Percentiles rank a stretch among this genome's conserved stretches.
Conservation (phyloP, 73 alveolate species). For the Tetrahymena thermophila region DNA sequence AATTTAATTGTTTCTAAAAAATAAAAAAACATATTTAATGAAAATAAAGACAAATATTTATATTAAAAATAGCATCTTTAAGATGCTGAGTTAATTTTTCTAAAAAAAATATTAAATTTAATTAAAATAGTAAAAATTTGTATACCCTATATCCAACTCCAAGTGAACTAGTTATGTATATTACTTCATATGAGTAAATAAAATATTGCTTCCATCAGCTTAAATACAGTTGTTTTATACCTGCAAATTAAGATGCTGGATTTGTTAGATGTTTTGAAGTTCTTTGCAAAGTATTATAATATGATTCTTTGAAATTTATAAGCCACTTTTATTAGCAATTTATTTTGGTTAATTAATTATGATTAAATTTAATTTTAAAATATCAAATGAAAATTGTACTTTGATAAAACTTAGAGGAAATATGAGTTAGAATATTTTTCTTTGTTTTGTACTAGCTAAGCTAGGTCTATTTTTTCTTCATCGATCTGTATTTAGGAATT, state of each 20-base stretch:
- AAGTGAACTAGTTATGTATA: background rate
- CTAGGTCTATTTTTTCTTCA: background rate
- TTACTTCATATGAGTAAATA: background rate
- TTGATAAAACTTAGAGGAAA: background rate
- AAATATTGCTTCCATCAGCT: background rate
- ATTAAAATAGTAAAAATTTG: background rate
- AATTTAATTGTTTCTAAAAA: background rate
- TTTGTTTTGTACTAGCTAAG: background rate
- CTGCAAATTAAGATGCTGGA: background rate
- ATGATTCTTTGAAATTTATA: background rate
- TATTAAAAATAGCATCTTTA: too few species aligned
- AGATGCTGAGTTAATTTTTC: too few species aligned
- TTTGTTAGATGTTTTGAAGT: background rate
- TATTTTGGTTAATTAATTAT: too few species aligned
- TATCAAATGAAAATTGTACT: background rate
- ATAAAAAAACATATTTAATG: background rate
- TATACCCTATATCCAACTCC: background rate
- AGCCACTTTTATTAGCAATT: background rate
- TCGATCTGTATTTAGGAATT: background rate
- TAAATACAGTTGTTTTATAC: background rate
- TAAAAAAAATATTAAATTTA: too few species aligned
- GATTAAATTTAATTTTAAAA: too few species aligned
- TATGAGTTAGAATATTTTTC: background rate
- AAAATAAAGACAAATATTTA: background rate
- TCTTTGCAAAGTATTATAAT: background rate